phyloP scores from a whole-genome alignment of 331 rosid species.

The Dryas integrifolia region DNA sequence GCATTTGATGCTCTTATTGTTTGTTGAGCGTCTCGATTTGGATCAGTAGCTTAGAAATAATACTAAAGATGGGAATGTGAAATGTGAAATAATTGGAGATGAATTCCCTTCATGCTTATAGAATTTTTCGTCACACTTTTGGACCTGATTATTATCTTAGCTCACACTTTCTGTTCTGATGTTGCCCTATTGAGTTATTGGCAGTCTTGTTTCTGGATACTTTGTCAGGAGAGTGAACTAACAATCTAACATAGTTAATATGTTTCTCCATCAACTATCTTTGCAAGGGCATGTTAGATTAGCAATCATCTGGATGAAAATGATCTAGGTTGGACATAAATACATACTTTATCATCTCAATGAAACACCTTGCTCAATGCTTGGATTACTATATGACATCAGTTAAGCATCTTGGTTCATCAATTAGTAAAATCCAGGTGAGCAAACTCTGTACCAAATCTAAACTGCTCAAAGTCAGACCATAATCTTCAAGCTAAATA shows the following conservation, averaged over 20 bases:
- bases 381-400: neutral
- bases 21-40: constrained; percentile 6
- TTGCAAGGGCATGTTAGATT: neutral
- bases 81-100: constrained; percentile 5
- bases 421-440: neutral
- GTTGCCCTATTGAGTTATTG: neutral
- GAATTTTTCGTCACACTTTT: neutral
- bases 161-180: neutral
- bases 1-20: constrained; percentile 11
- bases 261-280: neutral
- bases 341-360: neutral
- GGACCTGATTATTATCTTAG: neutral
- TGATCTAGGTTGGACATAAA: neutral
- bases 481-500: no score
- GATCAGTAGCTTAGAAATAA: constrained; percentile 14
- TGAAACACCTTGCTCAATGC: neutral
- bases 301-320: neutral
- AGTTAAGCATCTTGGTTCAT: neutral
- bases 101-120: constrained; percentile 2
- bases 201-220: neutral
- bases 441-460: neutral
- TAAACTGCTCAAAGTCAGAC: no score
- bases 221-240: neutral
- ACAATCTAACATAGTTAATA: neutral
- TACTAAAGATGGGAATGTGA: constrained; percentile 7